phyloP scores from a whole-genome alignment of 2,329 filamentous ascomycete species.

The Penicillium sp. region DNA sequence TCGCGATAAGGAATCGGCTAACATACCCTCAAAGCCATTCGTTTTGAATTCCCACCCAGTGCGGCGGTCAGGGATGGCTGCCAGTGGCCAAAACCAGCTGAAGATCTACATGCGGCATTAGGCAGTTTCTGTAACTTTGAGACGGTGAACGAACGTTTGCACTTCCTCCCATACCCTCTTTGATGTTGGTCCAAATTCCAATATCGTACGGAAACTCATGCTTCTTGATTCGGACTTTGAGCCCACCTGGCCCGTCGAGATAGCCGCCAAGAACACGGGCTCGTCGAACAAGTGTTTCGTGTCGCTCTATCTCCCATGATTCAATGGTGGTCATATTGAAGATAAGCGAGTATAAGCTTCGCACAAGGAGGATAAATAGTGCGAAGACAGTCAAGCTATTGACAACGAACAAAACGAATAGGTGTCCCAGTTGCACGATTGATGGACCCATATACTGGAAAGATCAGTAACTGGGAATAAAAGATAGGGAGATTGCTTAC shows the following conservation, averaged over 20 bases:
- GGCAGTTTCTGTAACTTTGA: neutral
- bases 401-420: conserved; percentile 55
- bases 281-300: conserved; percentile 48
- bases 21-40: conserved; percentile 61
- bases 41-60: conserved; percentile 55
- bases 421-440: conserved; percentile 52
- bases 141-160: conserved; percentile 40
- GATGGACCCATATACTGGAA: conserved; percentile 60
- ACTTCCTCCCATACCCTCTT: conserved; percentile 59
- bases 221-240: conserved; percentile 53
- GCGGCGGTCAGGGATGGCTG: conserved; percentile 48
- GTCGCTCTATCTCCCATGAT: conserved; percentile 59
- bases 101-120: conserved; percentile 39
- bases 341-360: conserved; percentile 56
- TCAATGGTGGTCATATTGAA: conserved; percentile 66
- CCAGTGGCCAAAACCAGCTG: conserved; percentile 63
- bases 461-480: neutral
- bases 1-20: neutral
- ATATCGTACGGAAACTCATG: conserved; percentile 69
- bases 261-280: conserved; percentile 57
- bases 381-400: conserved; percentile 61
- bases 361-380: conserved; percentile 55
- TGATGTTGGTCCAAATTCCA: conserved; percentile 61
- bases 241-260: conserved; percentile 59
- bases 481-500: conserved; percentile 41